A percentile compares a stretch with the other conserved stretches of the same genome.
These are phyloP conservation scores for Blastobotrys robertii DNA, from an alignment of 805 yeast genomes.

Conservation along the genomic window DNA sequence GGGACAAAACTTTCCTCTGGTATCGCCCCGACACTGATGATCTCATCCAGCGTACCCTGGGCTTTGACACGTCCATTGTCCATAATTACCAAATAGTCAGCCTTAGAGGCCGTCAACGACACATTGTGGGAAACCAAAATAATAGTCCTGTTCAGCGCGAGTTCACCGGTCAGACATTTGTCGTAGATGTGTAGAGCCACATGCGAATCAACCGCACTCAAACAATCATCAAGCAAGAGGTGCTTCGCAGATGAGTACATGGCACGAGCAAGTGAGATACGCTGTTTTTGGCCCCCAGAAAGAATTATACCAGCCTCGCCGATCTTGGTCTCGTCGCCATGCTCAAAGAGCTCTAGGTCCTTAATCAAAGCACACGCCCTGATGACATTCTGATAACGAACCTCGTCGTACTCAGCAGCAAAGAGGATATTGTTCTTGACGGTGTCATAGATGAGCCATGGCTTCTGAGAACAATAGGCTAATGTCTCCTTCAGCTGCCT, in stretches of 20 bases:
- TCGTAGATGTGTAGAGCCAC: conserved; percentile 90
- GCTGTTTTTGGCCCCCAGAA: conserved; percentile 97
- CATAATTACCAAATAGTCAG: conserved; percentile 71
- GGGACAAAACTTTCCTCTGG: conserved; percentile 34
- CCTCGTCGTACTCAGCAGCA: conserved; percentile 54
- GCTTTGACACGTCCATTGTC: conserved; percentile 70
- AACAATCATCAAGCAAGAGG: conserved; percentile 81
- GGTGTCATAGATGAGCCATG: conserved; percentile 84
- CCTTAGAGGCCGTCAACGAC: conserved; percentile 73
- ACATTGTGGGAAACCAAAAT: conserved; percentile 88
- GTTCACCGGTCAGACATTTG: conserved; percentile 76
- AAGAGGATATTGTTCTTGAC: conserved; percentile 70
- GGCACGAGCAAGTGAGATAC: conserved; percentile 93
- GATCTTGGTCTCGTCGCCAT: conserved; percentile 86
- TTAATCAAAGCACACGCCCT: conserved; percentile 78
- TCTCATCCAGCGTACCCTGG: conserved; percentile 50
- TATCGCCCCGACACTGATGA: conserved; percentile 35
- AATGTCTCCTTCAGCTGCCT: no score
- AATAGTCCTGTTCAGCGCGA: conserved; percentile 80
- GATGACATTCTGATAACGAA: conserved; percentile 63
- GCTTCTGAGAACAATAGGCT: conserved; percentile 86
- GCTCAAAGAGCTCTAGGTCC: conserved; percentile 72
- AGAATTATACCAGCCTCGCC: conserved; percentile 96
- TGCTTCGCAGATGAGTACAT: conserved; percentile 76
- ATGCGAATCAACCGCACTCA: conserved; percentile 94